Conservation (phyloP, 495 filamentous ascomycete genomes). For the Neurospora tetraspora region DNA sequence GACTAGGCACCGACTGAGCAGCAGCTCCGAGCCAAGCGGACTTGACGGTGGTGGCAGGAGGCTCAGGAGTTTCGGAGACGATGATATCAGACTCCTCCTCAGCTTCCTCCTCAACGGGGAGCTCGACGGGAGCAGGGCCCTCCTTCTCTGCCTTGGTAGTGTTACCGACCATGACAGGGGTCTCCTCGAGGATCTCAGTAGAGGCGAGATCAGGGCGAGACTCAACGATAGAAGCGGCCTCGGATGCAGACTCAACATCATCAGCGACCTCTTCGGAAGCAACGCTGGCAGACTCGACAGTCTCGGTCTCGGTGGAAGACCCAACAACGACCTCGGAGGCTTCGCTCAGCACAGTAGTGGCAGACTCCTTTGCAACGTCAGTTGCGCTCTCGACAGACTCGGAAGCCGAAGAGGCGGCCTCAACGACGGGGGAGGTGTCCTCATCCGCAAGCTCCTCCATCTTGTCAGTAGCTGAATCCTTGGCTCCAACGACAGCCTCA, state of each 20-base stretch:
- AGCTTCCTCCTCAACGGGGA: slow-evolving; percentile 13
- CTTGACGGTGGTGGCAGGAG: slow-evolving; percentile 19
- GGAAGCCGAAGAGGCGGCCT: slow-evolving; percentile 1
- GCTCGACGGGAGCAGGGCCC: slow-evolving; percentile 46
- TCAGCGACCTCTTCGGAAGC: slow-evolving; percentile 7
- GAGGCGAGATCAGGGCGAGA: slow-evolving; percentile 11
- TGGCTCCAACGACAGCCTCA: slow-evolving; percentile 4
- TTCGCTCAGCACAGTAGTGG: not conserved
- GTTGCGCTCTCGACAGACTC: not conserved
- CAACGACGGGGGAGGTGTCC: slow-evolving; percentile 2
- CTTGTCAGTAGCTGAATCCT: slow-evolving; percentile 12
- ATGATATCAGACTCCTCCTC: slow-evolving; percentile 1
- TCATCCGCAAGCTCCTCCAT: slow-evolving; percentile 5
- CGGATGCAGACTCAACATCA: slow-evolving; percentile 13
- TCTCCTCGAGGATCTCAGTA: slow-evolving; percentile 13
- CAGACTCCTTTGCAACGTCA: not conserved
- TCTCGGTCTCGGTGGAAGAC: not conserved
- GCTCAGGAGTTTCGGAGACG: not conserved
- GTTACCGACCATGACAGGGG: slow-evolving; percentile 18
- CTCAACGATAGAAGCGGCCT: slow-evolving; percentile 5
- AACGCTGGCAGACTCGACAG: not conserved
- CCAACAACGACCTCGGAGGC: not conserved
- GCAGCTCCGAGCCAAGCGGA: slow-evolving; percentile 35
- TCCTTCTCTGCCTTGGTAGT: slow-evolving; percentile 28
- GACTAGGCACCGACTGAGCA: slow-evolving; percentile 33